Evolutionary conservation across 106 monocot species (phyloP).

Genomic region (Acorus gramineus): DNA sequence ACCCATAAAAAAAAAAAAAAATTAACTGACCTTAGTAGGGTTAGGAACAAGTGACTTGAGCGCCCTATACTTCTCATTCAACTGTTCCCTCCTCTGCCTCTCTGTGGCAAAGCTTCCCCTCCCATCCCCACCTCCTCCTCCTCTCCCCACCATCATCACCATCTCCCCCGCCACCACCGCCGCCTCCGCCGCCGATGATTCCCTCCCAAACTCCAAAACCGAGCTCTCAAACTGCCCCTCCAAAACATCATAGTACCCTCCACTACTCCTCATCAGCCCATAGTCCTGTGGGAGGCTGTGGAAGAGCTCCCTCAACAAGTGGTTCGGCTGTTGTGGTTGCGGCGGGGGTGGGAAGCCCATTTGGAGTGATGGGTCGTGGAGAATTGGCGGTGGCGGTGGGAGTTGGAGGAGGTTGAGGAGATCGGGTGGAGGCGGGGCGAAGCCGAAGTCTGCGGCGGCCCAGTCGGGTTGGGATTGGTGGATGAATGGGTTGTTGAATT

Average conservation of each 20-base stretch:
- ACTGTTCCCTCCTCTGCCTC: slow-evolving; percentile 69
- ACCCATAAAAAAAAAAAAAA: not conserved
- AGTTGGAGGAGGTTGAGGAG: slow-evolving; percentile 44
- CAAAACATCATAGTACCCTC: slow-evolving; percentile 34
- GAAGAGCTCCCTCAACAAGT: slow-evolving; percentile 61
- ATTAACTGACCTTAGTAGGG: slow-evolving; percentile 58
- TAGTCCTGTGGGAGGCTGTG: slow-evolving; percentile 60
- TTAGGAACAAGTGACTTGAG: slow-evolving; percentile 72
- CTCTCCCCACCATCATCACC: not conserved
- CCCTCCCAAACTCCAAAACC: slow-evolving; percentile 42
- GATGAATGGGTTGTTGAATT: slow-evolving; percentile 23
- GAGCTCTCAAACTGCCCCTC: slow-evolving; percentile 34
- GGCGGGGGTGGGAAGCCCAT: slow-evolving; percentile 23
- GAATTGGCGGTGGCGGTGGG: slow-evolving; percentile 19
- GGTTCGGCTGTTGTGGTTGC: slow-evolving; percentile 5
- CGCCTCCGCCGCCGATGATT: slow-evolving; percentile 15
- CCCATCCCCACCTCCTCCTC: slow-evolving; percentile 30
- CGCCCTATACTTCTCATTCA: slow-evolving; percentile 56
- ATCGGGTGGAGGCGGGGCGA: slow-evolving; percentile 16
- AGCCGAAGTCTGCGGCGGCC: slow-evolving; percentile 5
- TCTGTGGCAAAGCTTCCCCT: slow-evolving; percentile 44
- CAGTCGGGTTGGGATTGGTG: slow-evolving; percentile 13
- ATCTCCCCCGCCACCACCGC: slow-evolving; percentile 21
- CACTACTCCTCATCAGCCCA: slow-evolving; percentile 22
- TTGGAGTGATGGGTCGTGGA: slow-evolving; percentile 14